phyloP scores from a whole-genome alignment of 805 yeast species.

The Cyberlindnera saturnus region DNA sequence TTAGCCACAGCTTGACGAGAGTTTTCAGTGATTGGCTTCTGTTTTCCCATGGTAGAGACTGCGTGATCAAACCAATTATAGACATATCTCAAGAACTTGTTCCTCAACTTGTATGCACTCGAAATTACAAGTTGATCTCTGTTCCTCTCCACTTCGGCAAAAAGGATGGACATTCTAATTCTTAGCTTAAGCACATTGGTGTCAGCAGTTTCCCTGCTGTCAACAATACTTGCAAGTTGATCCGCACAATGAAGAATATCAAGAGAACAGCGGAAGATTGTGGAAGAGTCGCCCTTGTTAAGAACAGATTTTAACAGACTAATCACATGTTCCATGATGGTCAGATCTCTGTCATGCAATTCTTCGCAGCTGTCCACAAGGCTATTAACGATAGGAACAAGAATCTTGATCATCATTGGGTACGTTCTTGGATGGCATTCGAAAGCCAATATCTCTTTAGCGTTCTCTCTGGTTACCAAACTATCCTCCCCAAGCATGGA shows the following conservation, averaged over 20 bases:
- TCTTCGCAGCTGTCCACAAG: conserved; percentile 19
- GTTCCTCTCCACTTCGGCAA: conserved; percentile 29
- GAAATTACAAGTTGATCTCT: conserved; percentile 29
- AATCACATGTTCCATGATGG: conserved; percentile 43
- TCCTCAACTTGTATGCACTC: conserved; percentile 44
- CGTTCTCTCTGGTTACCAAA: conserved; percentile 56
- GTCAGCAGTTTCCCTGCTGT: conserved; percentile 6
- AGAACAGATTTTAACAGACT: conserved; percentile 37
- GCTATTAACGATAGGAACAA: conserved; percentile 32
- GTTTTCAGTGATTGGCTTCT: conserved; percentile 1
- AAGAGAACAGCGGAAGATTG: conserved; percentile 28
- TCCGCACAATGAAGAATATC: conserved; percentile 25
- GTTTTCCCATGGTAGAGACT: conserved; percentile 32
- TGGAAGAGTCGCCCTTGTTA: conserved; percentile 27
- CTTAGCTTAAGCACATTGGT: conserved; percentile 28
- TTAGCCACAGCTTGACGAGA: conserved; percentile 11
- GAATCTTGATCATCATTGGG: conserved; percentile 39
- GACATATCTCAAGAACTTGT: conserved; percentile 38
- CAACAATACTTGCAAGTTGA: conserved; percentile 15
- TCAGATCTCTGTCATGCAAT: conserved; percentile 25
- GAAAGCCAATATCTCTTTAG: conserved; percentile 62
- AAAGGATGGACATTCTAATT: conserved; percentile 37
- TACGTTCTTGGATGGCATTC: conserved; percentile 59
- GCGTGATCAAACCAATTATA: conserved; percentile 53
- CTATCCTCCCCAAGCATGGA: conserved; percentile 41